Evolutionary conservation across 139 green algal species (phyloP).

Genomic region (Nannochloris sp.): DNA sequence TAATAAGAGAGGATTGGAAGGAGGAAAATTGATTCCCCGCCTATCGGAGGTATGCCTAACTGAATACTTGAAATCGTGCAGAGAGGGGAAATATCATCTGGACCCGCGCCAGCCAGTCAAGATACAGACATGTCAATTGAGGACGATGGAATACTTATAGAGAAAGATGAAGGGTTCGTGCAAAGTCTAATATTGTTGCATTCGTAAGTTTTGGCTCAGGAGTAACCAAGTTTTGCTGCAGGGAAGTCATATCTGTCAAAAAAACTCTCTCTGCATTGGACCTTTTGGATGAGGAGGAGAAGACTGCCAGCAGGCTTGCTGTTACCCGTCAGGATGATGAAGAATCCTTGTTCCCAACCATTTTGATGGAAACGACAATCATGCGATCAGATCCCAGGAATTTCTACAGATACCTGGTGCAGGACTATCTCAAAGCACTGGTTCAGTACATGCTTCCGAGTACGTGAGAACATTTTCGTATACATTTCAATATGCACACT

Average conservation of each 20-base stretch:
- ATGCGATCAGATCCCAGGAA: conserved; percentile 9
- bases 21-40: too few species aligned
- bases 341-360: neutral
- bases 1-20: too few species aligned
- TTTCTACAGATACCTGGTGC: neutral
- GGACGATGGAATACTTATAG: too few species aligned
- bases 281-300: neutral
- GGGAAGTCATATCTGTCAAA: neutral
- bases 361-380: conserved; percentile 1
- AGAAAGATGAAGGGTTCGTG: too few species aligned
- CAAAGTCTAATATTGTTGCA: too few species aligned
- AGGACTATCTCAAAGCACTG: neutral
- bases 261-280: neutral
- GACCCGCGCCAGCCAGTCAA: too few species aligned
- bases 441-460: neutral
- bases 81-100: too few species aligned
- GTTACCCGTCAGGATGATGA: neutral
- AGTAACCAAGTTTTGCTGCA: neutral
- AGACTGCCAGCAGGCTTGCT: neutral
- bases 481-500: neutral
- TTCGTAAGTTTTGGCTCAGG: too few species aligned
- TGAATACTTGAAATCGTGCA: too few species aligned
- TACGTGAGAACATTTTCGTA: neutral
- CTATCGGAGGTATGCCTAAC: too few species aligned
- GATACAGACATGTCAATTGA: too few species aligned